A percentile compares a stretch with the other conserved stretches of the same genome.
phyloP scores from a whole-genome alignment of 305 asterid species.

The Fraxinus dipetala region DNA sequence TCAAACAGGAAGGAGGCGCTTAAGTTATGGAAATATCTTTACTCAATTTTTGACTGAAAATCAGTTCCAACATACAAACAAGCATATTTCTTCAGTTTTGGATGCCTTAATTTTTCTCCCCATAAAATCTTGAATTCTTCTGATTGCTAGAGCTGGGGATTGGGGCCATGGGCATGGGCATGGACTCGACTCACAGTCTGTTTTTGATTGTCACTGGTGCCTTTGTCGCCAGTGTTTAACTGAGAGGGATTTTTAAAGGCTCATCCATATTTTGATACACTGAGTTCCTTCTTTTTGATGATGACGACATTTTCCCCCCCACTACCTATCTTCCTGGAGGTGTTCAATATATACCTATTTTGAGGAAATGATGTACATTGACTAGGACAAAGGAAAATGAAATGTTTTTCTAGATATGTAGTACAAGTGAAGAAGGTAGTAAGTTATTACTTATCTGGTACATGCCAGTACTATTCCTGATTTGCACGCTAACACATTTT shows the following conservation, averaged over 20 bases:
- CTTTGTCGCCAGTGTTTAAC: background rate
- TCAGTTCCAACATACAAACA: background rate
- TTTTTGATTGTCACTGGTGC: background rate
- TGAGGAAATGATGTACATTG: background rate
- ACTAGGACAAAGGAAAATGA: background rate
- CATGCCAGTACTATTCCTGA: background rate
- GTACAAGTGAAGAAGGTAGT: background rate
- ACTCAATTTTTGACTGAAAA: background rate
- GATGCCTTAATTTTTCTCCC: background rate
- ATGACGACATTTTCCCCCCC: background rate
- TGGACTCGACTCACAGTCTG: background rate
- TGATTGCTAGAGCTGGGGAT: background rate
- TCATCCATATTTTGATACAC: background rate
- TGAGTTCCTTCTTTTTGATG: background rate
- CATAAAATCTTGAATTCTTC: background rate
- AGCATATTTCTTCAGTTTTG: background rate
- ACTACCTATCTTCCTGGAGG: background rate
- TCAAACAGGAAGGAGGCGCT: background rate
- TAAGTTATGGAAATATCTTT: background rate
- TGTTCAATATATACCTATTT: background rate
- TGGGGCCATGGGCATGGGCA: background rate
- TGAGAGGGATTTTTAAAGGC: background rate
- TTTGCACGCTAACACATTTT: slow-evolving; percentile 5
- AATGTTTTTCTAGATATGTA: background rate
- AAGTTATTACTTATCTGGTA: background rate